Evolutionary conservation across 2,329 filamentous ascomycete species (phyloP), one percentile per base, ranked within the genome.

Genomic region (Biscogniauxia mediterranea): DNA sequence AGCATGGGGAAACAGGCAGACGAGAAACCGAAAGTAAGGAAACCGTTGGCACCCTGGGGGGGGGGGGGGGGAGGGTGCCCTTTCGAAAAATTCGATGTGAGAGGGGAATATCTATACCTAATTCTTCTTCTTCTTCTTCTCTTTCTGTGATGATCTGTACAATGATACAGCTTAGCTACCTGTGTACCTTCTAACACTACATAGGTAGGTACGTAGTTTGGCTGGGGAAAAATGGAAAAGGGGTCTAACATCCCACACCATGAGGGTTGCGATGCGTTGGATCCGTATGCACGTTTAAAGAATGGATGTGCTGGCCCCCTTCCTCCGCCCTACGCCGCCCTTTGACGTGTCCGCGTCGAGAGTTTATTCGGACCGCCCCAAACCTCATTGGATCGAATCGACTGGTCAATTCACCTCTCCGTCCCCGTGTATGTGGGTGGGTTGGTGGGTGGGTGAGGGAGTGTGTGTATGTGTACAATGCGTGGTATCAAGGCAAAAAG

Each of bases 221-320:
- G 23, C 11, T 52, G 20, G 28, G n/a, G n/a, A n/a, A 32, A 11
- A 13, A 19, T 23, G 2, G 38, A n/a, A 46, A 62, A 49, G 61
- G 62, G 60, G 65, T 66, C 55, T 61, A 61, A 32, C 28, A 32
- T 32, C 28, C n/a, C n/a, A n/a, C n/a, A 13, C 7, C 28, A 23
- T 23, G 53, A 59, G 28, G 38, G 38, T 46, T 68, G 61, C 61
- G 38, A 9, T 68, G 61, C 61, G 62, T 64, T 60, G 54, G 56
- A 64, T 56, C 62, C 62, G 66, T 64, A 65, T 66, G 61, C 54
- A 65, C 62, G 63, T 62, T 64, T 58, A 63, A 63, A 60, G 54
- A 59, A 61, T 23, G 52, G 64, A 66, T 69, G 66, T 53, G 67
- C 61, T 69, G 67, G 64, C 67, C 63, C 46, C 55, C 51, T 56